Evolutionary conservation across 2,329 filamentous ascomycete species (phyloP), one percentile per base, ranked within the genome.

Genomic region (Penicillium brevicompactum): DNA sequence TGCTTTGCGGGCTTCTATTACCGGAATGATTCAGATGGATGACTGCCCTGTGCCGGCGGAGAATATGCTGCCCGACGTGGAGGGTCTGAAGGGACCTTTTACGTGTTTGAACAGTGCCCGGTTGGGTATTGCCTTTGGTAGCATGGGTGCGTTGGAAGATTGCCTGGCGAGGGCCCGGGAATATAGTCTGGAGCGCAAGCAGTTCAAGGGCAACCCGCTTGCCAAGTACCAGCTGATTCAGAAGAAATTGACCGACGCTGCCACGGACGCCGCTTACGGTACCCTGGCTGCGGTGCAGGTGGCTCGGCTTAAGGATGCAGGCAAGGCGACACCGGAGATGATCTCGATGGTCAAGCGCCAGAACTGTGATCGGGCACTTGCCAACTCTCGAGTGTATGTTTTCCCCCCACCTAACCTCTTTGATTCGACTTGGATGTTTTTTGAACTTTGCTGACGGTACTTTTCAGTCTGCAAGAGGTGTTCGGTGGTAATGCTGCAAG

Each of bases 401-500:
- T 49, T 21, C 14, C 18, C 18, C 18, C 1, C 18, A n/a, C 18
- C 18, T 18, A 18, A 18, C 18, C 18, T 18, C 18, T 18, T 10
- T 38, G 38, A 32, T 51, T 18, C 47, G 6, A 54, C 31, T 14
- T 47, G 10, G 21, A 16, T 44, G 47, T 44, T 5, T 6, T 27
- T 27, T 27, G 24, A 27, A 38, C 9, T 30, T 24, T 50, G 61
- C 63, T 63, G 44, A 64, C 51, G 43, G 21, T 42, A 22, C 40
- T 56, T 41, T 43, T 55, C 18, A 86, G 83, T 57, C 79, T 99
- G 58, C 94, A 99, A 76, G 94, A 99, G 78, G 85, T 99, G 21
- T 97, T 99, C 77, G 94, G 94, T 55, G 94, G 94, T 30, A 99
- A 99, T 70, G 94, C 94, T n/a, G 91, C 94, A 47, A 96, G 92